Evolutionary conservation across 768 basidiomycete species (phyloP), one percentile per base, ranked within the genome.

Genomic region (Inosperma sp.): DNA sequence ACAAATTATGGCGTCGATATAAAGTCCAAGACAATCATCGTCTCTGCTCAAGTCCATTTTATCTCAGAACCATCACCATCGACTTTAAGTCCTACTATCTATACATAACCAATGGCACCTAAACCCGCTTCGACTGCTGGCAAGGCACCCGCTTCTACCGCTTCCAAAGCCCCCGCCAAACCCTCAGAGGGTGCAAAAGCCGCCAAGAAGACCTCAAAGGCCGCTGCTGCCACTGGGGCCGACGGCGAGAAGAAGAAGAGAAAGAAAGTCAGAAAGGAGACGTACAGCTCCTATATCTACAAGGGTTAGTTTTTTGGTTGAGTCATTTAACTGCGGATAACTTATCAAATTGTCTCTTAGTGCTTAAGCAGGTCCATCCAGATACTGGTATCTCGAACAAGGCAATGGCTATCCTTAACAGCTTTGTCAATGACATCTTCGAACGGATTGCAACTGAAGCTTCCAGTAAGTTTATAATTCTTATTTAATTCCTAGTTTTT

Each of bases 381-480:
- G 95, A 97, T 65, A 98, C 92, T 44, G 95, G 94, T 85, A 97
- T 97, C 75, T 94, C 93, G 49, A 97, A 96, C 84, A 95, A 95
- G 79, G 93, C 92, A 17, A 94, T 95, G 91, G 88, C 92, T 54
- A 94, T 96, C 65, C 72, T 96, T 51, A 95, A 95, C 79, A 90
- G 86, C 51, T 96, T 96, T 65, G 93, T 96, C 63, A 93, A 93
- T 62, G 93, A 96, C 61, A 95, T 92, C 58, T 93, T 92, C 57
- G 90, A 92, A 65, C 88, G 90, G n/a, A 91, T 93, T 61, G 90
- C 90, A 9, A 83, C 86, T 0, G 91, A 93, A 65, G 91, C 90
- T 31, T 91, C 90, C 49, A 92, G 88, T 90, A 60, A 33, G 86
- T 79, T 3, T 23, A 33, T 8, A 40, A 30, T 21, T 36, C 5